A percentile compares a stretch with the other conserved stretches of the same genome.
Evolutionary conservation across 164 flowering plant genomes (phyloP).

Genomic region (Macadamia integrifolia): DNA sequence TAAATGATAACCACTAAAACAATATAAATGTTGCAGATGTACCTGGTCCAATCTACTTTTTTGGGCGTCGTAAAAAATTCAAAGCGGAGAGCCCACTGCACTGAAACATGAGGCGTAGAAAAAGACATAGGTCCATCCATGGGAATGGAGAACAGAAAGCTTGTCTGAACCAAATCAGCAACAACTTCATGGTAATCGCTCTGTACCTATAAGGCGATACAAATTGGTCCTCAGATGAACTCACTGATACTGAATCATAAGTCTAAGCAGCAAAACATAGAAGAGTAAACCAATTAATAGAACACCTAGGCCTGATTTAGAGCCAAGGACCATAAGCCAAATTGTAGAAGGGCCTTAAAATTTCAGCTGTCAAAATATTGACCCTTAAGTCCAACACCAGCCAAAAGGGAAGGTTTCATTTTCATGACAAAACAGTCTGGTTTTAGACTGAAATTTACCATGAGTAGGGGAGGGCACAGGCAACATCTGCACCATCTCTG

Average conservation of each 20-base stretch:
- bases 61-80: slow-evolving; percentile 91
- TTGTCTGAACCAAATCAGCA: slow-evolving; percentile 89
- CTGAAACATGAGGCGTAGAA: slow-evolving; percentile 79
- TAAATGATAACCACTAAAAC: neutral
- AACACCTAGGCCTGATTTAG: too few species aligned
- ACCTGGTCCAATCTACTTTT: slow-evolving; percentile 89
- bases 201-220: slow-evolving; percentile 48
- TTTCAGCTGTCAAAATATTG: too few species aligned
- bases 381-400: too few species aligned
- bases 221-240: neutral
- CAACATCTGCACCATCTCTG: too few species aligned
- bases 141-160: slow-evolving; percentile 94
- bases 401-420: too few species aligned
- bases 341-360: too few species aligned
- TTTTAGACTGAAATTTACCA: too few species aligned
- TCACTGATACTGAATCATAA: neutral
- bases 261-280: neutral
- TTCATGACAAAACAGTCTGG: too few species aligned
- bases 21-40: slow-evolving; percentile 8
- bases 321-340: too few species aligned
- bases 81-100: slow-evolving; percentile 91
- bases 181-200: slow-evolving; percentile 94
- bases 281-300: neutral
- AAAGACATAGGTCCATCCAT: slow-evolving; percentile 98
- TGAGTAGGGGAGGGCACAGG: too few species aligned